phyloP scores from a whole-genome alignment of 345 rosid genomes.

The Hypericum androsaemum region DNA sequence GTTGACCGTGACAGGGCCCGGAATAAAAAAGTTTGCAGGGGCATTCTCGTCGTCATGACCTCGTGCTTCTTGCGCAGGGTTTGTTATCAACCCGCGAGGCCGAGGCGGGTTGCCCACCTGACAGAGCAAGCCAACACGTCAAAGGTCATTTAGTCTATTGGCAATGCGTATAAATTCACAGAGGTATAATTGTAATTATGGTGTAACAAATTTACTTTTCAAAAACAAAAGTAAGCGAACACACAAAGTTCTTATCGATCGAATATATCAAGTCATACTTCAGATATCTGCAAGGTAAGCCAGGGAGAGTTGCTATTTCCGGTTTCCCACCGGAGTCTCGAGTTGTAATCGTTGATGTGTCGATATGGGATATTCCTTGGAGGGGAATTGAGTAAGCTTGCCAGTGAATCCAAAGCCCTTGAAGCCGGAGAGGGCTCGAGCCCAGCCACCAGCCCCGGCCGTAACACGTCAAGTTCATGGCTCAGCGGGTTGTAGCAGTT shows the following conservation, averaged over 20 bases:
- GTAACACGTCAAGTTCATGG: conserved; percentile 42
- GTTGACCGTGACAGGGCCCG: conserved; percentile 13
- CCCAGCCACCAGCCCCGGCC: conserved; percentile 20
- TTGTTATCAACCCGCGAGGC: too few species aligned
- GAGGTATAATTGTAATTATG: too few species aligned
- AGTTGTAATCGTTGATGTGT: background rate
- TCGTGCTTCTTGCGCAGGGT: too few species aligned
- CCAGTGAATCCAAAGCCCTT: conserved; percentile 17
- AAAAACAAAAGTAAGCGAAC: too few species aligned
- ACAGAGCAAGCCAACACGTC: too few species aligned
- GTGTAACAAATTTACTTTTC: too few species aligned
- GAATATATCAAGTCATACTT: conserved; percentile 14
- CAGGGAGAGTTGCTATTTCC: conserved; percentile 32
- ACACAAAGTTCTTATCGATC: too few species aligned
- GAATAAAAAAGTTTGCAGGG: conserved; percentile 6
- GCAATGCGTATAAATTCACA: too few species aligned
- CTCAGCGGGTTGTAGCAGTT: conserved; percentile 33
- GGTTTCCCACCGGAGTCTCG: conserved; percentile 29
- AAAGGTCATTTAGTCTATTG: too few species aligned
- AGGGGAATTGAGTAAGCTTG: conserved; percentile 16
- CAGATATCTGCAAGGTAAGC: conserved; percentile 47
- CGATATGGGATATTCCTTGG: background rate
- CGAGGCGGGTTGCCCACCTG: too few species aligned
- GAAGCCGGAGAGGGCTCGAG: conserved; percentile 10
- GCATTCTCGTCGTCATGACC: background rate